Evolutionary conservation across 2,329 filamentous ascomycete species (phyloP).

Genomic region (Phoma herbarum): DNA sequence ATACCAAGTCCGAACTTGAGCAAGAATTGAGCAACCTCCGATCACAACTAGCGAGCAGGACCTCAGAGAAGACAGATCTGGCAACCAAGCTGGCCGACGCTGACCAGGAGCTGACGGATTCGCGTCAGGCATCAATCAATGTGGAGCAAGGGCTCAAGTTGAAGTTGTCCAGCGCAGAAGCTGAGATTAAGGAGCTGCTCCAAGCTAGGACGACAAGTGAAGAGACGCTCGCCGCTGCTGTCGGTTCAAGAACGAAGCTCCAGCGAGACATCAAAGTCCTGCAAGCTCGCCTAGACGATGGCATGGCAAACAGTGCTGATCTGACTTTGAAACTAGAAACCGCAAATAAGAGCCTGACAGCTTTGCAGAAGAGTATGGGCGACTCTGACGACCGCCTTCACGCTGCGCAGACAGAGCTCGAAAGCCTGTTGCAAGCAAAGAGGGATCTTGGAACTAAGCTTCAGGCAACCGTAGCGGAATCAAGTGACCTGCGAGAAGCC

Average conservation of each 20-base stretch:
- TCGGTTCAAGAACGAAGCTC: background rate
- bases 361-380: constrained; percentile 13
- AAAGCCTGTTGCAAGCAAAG: constrained; percentile 27
- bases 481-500: background rate
- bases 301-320: background rate
- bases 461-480: background rate
- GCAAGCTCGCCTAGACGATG: background rate
- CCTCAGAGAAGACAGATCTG: constrained; percentile 1
- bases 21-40: background rate
- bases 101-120: background rate
- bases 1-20: constrained; percentile 6
- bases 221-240: constrained; percentile 3
- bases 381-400: constrained; percentile 22
- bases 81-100: constrained; percentile 1
- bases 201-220: constrained; percentile 22
- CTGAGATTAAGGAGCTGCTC: constrained; percentile 27
- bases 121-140: background rate
- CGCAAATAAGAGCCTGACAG: background rate
- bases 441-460: constrained; percentile 11
- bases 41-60: constrained; percentile 4
- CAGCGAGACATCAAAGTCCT: constrained; percentile 6
- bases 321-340: background rate
- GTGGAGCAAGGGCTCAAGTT: constrained; percentile 4
- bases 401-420: constrained; percentile 30
- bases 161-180: constrained; percentile 29